Conservation (phyloP, 257 asterid genomes). For the Anisodus tanguticus region DNA sequence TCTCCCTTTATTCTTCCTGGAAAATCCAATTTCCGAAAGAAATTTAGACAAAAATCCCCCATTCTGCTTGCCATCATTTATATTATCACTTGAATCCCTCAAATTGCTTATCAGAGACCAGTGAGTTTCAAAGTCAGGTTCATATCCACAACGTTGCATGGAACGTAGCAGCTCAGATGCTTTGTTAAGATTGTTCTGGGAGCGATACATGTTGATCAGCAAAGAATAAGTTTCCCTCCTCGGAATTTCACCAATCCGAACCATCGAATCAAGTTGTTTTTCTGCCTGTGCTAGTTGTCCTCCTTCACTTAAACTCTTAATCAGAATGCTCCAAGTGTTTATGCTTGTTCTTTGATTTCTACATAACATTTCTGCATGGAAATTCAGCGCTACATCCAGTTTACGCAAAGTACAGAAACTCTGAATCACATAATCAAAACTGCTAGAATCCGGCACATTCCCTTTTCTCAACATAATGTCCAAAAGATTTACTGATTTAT, state of each 20-base stretch:
- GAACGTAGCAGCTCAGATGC: constrained; percentile 55
- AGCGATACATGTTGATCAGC: constrained; percentile 55
- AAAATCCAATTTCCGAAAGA: constrained; percentile 67
- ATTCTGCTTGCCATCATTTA: constrained; percentile 34
- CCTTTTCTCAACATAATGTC: constrained; percentile 64
- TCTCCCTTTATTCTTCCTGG: constrained; percentile 37
- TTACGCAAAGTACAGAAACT: constrained; percentile 46
- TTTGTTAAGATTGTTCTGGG: constrained; percentile 50
- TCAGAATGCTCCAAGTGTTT: constrained; percentile 57
- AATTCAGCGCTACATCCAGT: constrained; percentile 63
- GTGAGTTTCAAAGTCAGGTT: constrained; percentile 81
- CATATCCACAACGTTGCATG: constrained; percentile 79
- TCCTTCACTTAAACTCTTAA: constrained; percentile 44
- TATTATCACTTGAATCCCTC: constrained; percentile 45
- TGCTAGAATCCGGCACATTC: constrained; percentile 54
- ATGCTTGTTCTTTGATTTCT: constrained; percentile 56
- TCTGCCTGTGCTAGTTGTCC: constrained; percentile 67
- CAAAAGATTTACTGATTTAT: constrained; percentile 66
- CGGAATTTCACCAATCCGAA: constrained; percentile 62
- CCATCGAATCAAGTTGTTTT: constrained; percentile 55
- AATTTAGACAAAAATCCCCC: constrained; percentile 65
- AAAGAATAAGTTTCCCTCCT: constrained; percentile 57
- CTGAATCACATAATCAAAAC: constrained; percentile 61
- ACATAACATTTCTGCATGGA: constrained; percentile 71
- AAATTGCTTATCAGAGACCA: constrained; percentile 82